Evolutionary conservation across 306 rosid species (phyloP).

Genomic region (Fagus crenata): DNA sequence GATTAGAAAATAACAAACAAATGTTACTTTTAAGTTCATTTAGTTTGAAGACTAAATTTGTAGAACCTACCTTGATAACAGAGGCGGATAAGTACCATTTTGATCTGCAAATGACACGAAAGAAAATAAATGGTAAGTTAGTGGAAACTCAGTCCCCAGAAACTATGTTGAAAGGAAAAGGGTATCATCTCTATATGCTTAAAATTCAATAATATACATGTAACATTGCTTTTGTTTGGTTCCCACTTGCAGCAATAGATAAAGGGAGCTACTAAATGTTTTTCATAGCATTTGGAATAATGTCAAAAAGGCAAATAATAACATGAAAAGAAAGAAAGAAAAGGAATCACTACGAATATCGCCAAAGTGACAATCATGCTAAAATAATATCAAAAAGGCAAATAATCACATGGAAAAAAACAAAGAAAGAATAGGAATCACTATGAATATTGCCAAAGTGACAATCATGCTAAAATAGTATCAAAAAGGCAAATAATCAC

Average conservation of each 20-base stretch:
- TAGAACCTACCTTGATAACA: slow-evolving; percentile 54
- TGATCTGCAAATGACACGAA: slow-evolving; percentile 49
- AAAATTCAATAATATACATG: not conserved
- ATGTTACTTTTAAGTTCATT: slow-evolving; percentile 14
- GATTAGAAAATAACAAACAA: slow-evolving; percentile 16
- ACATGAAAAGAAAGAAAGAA: not conserved
- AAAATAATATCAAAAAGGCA: too few species aligned
- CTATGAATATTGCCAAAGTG: not conserved
- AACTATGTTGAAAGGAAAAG: not conserved
- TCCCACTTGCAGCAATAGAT: not conserved
- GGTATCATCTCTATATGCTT: not conserved
- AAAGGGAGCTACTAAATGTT: not conserved
- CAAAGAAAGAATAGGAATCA: not conserved
- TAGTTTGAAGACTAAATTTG: slow-evolving; percentile 15
- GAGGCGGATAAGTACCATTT: slow-evolving; percentile 45
- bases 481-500: not conserved
- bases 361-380: not conserved
- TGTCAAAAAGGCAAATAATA: not conserved
- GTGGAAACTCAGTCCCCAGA: not conserved
- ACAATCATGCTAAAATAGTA: too few species aligned
- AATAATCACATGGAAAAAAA: too few species aligned
- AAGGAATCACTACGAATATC: not conserved
- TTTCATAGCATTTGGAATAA: not conserved
- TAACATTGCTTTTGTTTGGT: not conserved
- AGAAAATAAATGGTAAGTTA: slow-evolving; percentile 14